Percentiles rank a stretch among this genome's conserved stretches.
phyloP scores from a whole-genome alignment of 495 filamentous ascomycete species.

The Neurospora sp. region DNA sequence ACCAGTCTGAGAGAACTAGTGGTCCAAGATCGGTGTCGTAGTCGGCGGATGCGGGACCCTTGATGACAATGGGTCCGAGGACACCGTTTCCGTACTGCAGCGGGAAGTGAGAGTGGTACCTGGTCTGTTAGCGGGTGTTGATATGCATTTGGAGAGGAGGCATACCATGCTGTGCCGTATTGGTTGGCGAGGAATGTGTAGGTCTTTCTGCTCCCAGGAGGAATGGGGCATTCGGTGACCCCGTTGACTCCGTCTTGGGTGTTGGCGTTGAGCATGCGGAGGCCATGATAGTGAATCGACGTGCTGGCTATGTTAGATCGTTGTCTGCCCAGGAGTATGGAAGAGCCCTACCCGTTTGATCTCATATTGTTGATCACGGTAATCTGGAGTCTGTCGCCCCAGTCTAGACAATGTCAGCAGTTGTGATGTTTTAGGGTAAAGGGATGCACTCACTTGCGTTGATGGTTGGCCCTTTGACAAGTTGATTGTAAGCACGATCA shows the following conservation, averaged over 20 bases:
- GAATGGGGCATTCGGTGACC: conserved; percentile 41
- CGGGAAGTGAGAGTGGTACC: conserved; percentile 49
- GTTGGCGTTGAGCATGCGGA: conserved; percentile 31
- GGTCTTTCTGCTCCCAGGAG: conserved; percentile 32
- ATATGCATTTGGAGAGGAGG: not conserved
- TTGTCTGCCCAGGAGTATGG: not conserved
- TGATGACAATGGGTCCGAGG: conserved; percentile 43
- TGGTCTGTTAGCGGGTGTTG: not conserved
- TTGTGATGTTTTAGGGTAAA: conserved; percentile 4
- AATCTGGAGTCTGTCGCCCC: conserved; percentile 50
- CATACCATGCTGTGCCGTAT: conserved; percentile 31
- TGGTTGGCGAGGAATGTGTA: conserved; percentile 42
- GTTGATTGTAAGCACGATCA: not conserved
- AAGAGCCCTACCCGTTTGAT: conserved; percentile 23
- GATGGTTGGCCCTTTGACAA: conserved; percentile 42
- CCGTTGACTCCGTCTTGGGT: conserved; percentile 34
- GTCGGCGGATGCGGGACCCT: conserved; percentile 41
- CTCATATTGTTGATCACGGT: conserved; percentile 43
- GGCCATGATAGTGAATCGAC: conserved; percentile 48
- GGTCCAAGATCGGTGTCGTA: conserved; percentile 45
- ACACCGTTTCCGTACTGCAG: conserved; percentile 43
- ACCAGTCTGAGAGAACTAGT: conserved; percentile 35
- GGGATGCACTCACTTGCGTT: conserved; percentile 18
- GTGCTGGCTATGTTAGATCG: conserved; percentile 10
- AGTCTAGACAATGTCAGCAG: conserved; percentile 22